Percentiles rank a stretch among this genome's conserved stretches.
Conservation (phyloP, 164 flowering plant species). For the Akebia trifoliata region DNA sequence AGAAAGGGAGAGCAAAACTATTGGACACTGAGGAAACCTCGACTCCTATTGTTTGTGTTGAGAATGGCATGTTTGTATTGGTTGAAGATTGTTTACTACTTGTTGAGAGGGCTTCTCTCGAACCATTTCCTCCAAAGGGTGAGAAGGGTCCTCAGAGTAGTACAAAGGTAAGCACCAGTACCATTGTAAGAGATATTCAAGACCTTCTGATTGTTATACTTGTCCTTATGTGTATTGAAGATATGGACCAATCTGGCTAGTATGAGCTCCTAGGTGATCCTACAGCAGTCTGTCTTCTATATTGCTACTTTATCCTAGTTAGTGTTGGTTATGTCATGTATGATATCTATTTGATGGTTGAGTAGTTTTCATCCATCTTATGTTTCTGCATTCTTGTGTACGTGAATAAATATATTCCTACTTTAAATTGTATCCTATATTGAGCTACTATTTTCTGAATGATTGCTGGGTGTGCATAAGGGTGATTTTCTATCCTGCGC, state of each 20-base stretch:
- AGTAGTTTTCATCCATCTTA: no score
- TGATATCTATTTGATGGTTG: not conserved
- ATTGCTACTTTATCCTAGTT: no score
- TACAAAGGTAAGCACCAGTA: conserved; percentile 56
- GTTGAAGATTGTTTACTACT: conserved; percentile 78
- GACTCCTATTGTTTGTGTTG: conserved; percentile 69
- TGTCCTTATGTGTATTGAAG: no score
- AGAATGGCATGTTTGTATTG: conserved; percentile 80
- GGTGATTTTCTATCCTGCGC: not conserved
- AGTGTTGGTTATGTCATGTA: no score
- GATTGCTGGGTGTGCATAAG: not conserved
- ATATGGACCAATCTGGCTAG: no score
- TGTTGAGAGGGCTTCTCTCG: conserved; percentile 82
- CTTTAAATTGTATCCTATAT: no score
- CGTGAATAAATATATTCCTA: no score
- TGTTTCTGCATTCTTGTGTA: no score
- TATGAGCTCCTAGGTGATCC: no score
- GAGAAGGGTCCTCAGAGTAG: conserved; percentile 97
- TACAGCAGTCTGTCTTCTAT: no score
- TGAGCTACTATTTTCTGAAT: not conserved
- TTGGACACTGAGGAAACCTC: conserved; percentile 61
- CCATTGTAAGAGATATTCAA: not conserved
- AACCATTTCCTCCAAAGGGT: conserved; percentile 92
- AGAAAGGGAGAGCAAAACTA: conserved; percentile 43
- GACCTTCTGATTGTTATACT: no score